A percentile compares a stretch with the other conserved stretches of the same genome.
phyloP scores from a whole-genome alignment of 176 grass and related monocot genomes.

The Miscanthus lutarioriparius region DNA sequence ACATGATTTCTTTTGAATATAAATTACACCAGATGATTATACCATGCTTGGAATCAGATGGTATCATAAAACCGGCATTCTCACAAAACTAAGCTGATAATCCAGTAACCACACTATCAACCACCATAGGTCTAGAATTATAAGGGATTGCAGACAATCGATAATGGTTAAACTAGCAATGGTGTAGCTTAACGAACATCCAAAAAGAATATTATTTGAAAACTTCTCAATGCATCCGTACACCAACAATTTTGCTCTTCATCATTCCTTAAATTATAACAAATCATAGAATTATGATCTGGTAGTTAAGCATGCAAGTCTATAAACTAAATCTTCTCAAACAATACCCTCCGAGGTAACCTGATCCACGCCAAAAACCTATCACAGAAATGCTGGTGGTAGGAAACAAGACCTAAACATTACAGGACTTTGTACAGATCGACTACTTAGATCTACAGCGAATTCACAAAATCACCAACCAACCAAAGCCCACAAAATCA shows the following conservation, averaged over 20 bases:
- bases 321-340: not conserved
- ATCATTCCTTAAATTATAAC: not conserved
- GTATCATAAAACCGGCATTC: not conserved
- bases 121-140: not conserved
- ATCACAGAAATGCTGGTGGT: not conserved
- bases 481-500: not conserved
- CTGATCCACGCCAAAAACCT: not conserved
- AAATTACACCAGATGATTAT: not conserved
- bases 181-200: slow-evolving; percentile 4
- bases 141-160: not conserved
- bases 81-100: slow-evolving; percentile 10
- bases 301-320: not conserved
- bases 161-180: not conserved
- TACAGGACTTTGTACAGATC: not conserved
- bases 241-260: not conserved
- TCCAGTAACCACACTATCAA: not conserved
- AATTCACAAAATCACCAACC: not conserved
- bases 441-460: not conserved
- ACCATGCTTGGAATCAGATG: not conserved
- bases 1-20: not conserved
- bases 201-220: not conserved
- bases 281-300: not conserved
- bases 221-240: slow-evolving; percentile 22
- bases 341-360: not conserved
- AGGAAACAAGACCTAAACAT: not conserved